Conservation (phyloP, 306 rosid species). For the Luffa aegyptiaca region DNA sequence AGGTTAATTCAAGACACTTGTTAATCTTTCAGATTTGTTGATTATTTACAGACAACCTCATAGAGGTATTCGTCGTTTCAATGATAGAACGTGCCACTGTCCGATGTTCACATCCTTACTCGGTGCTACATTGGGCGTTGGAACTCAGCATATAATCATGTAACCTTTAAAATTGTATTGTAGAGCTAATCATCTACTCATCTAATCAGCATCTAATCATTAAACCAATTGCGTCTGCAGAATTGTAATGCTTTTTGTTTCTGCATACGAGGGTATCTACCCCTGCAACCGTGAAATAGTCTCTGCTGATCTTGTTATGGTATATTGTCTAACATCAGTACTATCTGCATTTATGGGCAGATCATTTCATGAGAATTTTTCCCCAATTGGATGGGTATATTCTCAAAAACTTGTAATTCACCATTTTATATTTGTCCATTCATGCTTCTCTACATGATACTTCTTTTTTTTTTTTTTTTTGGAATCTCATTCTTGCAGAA, state of each 20-base stretch:
- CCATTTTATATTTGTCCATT: neutral
- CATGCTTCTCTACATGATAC: neutral
- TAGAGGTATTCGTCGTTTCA: neutral
- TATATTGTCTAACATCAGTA: conserved; percentile 3
- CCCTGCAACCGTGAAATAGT: conserved; percentile 1
- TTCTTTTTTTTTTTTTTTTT: neutral
- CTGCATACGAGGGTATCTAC: neutral
- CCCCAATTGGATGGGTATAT: conserved; percentile 3
- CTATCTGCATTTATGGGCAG: conserved; percentile 6
- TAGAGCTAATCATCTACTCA: neutral
- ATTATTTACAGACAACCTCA: neutral
- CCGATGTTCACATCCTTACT: conserved; percentile 11
- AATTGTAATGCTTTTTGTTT: neutral
- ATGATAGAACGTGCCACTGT: neutral
- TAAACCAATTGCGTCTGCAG: neutral
- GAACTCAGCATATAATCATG: conserved; percentile 14
- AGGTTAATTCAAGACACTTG: neutral
- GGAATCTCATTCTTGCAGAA: conserved; percentile 3
- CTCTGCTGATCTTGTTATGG: neutral
- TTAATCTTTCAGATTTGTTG: neutral
- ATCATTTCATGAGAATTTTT: conserved; percentile 8
- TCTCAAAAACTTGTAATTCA: neutral
- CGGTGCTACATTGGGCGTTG: conserved; percentile 13
- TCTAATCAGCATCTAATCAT: neutral
- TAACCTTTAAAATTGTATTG: neutral